Percentiles rank a stretch among this genome's conserved stretches.
These are phyloP conservation scores for Ascoidea tarda DNA, from an alignment of 805 yeast species.

Conservation along the genomic window DNA sequence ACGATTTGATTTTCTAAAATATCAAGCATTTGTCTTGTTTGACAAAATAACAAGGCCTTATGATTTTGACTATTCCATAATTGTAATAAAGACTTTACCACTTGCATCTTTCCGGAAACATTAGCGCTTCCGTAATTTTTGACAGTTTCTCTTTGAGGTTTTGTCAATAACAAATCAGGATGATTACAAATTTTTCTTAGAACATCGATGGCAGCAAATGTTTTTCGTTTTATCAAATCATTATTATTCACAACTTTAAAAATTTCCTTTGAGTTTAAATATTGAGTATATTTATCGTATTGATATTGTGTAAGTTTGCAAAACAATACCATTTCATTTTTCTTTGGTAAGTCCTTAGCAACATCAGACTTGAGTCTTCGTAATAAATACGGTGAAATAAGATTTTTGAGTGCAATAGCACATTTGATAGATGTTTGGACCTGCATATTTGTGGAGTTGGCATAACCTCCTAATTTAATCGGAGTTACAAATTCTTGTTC, in stretches of 20 bases:
- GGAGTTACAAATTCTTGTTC: constrained; percentile 88
- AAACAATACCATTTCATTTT: constrained; percentile 87
- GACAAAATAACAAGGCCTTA: constrained; percentile 77
- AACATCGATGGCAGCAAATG: constrained; percentile 79
- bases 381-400: constrained; percentile 79
- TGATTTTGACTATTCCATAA: constrained; percentile 71
- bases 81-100: constrained; percentile 56
- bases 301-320: constrained; percentile 75
- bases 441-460: constrained; percentile 90
- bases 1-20: constrained; percentile 60
- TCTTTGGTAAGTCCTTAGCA: constrained; percentile 87
- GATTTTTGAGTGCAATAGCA: constrained; percentile 78
- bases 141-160: constrained; percentile 12
- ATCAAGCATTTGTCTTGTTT: constrained; percentile 87
- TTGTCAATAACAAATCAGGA: constrained; percentile 60
- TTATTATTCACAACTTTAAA: constrained; percentile 20
- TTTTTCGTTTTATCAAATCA: constrained; percentile 61
- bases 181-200: constrained; percentile 90
- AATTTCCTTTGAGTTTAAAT: constrained; percentile 59
- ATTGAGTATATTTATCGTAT: constrained; percentile 56
- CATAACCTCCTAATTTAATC: constrained; percentile 94
- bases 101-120: constrained; percentile 84
- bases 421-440: constrained; percentile 95
- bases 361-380: constrained; percentile 87
- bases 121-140: constrained; percentile 38